A percentile compares a stretch with the other conserved stretches of the same genome.
Conservation (phyloP, 768 basidiomycete species). For the Hygrocybe coccinea region DNA sequence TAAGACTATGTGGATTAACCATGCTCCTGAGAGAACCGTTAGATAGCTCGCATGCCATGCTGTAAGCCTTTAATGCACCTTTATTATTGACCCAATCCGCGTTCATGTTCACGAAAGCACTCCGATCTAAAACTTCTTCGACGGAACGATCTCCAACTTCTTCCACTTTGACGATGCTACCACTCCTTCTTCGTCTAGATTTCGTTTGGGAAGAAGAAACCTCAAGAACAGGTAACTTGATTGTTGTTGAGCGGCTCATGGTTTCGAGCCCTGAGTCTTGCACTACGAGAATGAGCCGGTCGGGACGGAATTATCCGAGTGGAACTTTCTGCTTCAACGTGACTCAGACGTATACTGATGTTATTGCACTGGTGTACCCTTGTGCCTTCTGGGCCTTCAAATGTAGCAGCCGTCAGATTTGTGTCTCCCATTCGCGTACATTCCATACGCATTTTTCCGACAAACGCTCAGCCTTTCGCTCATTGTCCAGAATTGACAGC, state of each 20-base stretch:
- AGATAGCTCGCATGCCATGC: background rate
- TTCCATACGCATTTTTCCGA: slow-evolving; percentile 66
- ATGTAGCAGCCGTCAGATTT: slow-evolving; percentile 70
- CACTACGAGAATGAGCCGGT: background rate
- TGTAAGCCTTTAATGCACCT: slow-evolving; percentile 43
- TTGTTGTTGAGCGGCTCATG: slow-evolving; percentile 52
- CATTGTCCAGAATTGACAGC: slow-evolving; percentile 57
- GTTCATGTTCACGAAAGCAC: slow-evolving; percentile 78
- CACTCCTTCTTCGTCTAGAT: slow-evolving; percentile 52
- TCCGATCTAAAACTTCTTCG: slow-evolving; percentile 76
- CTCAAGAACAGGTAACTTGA: slow-evolving; percentile 52
- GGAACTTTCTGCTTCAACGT: background rate
- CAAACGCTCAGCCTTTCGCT: slow-evolving; percentile 55
- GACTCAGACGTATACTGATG: background rate
- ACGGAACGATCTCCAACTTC: slow-evolving; percentile 65
- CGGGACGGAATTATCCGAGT: too few species aligned
- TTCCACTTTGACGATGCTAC: slow-evolving; percentile 81
- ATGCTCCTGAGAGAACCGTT: slow-evolving; percentile 63
- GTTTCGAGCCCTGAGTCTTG: slow-evolving; percentile 1
- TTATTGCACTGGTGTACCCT: slow-evolving; percentile 69
- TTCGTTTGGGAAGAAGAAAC: slow-evolving; percentile 28
- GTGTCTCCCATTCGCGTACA: slow-evolving; percentile 61
- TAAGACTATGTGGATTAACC: slow-evolving; percentile 95
- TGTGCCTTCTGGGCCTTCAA: slow-evolving; percentile 50
- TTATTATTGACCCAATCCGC: slow-evolving; percentile 94